These are phyloP conservation scores for Geosiphon pyriformis DNA, from an alignment of 192 early-diverging fungal species.

Conservation along the genomic window DNA sequence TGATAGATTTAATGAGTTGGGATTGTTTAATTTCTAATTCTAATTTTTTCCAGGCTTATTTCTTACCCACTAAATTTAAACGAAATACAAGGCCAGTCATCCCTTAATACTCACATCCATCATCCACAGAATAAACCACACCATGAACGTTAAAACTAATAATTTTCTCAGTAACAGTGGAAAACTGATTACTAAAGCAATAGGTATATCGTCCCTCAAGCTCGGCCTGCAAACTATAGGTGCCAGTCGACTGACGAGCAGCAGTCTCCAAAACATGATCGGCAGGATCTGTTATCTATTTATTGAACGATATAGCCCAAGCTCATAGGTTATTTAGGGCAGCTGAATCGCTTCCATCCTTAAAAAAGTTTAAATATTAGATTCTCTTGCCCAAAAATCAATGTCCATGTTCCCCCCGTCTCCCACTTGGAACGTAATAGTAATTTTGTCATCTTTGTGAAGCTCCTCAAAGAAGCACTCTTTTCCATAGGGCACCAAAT, in stretches of 20 bases:
- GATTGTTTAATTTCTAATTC: too few species aligned
- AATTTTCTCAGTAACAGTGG: constrained; percentile 51
- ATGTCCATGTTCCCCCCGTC: constrained; percentile 61
- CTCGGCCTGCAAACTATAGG: constrained; percentile 40
- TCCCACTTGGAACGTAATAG: constrained; percentile 64
- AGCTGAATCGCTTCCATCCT: too few species aligned
- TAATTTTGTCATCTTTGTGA: constrained; percentile 52
- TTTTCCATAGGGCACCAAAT: constrained; percentile 2
- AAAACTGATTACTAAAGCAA: constrained; percentile 76
- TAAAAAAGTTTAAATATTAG: not conserved
- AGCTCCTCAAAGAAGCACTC: constrained; percentile 65
- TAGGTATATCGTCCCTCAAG: constrained; percentile 56
- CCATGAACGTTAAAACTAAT: constrained; percentile 56
- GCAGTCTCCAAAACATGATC: constrained; percentile 32
- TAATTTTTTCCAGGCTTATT: too few species aligned
- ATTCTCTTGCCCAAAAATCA: constrained; percentile 58
- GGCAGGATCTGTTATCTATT: constrained; percentile 44
- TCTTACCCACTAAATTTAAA: too few species aligned
- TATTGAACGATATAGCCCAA: too few species aligned
- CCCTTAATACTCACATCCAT: constrained; percentile 32
- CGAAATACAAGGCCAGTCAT: too few species aligned
- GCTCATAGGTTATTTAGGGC: too few species aligned
- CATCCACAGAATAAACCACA: constrained; percentile 36
- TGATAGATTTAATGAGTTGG: too few species aligned
- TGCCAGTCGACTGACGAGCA: constrained; percentile 34